A percentile compares a stretch with the other conserved stretches of the same genome.
phyloP scores from a whole-genome alignment of 768 basidiomycete genomes.

The Auricularia cornea region DNA sequence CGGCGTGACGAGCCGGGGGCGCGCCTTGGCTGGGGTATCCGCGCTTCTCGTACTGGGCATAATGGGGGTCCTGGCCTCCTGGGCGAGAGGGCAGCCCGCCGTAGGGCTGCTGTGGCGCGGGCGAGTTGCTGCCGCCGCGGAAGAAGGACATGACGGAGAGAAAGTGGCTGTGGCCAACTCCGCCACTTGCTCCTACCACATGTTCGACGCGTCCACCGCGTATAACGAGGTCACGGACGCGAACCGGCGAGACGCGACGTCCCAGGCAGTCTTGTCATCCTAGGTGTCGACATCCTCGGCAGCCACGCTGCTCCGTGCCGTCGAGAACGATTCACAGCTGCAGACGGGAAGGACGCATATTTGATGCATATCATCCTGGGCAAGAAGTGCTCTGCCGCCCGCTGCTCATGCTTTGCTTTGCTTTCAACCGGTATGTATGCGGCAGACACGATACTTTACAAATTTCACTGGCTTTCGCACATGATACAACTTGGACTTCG shows the following conservation, averaged over 20 bases:
- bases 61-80: not conserved
- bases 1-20: not conserved
- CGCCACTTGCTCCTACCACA: too few relatives aligned
- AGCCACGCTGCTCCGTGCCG: too few relatives aligned
- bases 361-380: too few relatives aligned
- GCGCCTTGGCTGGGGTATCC: not conserved
- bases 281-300: conserved; percentile 40
- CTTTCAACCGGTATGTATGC: too few relatives aligned
- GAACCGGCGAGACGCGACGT: conserved; percentile 35
- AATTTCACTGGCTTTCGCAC: too few relatives aligned
- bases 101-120: conserved; percentile 1
- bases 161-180: too few relatives aligned
- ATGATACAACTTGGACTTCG: too few relatives aligned
- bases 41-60: not conserved
- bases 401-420: too few relatives aligned
- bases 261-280: conserved; percentile 38
- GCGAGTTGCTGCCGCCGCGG: not conserved
- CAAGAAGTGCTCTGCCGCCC: too few relatives aligned
- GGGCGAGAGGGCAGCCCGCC: not conserved
- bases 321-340: too few relatives aligned
- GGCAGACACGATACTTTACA: too few relatives aligned
- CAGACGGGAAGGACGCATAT: too few relatives aligned
- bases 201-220: conserved; percentile 40
- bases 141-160: conserved; percentile 6
- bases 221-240: conserved; percentile 35